Evolutionary conservation across 768 basidiomycete species (phyloP).

Genomic region (Auricularia sp.): DNA sequence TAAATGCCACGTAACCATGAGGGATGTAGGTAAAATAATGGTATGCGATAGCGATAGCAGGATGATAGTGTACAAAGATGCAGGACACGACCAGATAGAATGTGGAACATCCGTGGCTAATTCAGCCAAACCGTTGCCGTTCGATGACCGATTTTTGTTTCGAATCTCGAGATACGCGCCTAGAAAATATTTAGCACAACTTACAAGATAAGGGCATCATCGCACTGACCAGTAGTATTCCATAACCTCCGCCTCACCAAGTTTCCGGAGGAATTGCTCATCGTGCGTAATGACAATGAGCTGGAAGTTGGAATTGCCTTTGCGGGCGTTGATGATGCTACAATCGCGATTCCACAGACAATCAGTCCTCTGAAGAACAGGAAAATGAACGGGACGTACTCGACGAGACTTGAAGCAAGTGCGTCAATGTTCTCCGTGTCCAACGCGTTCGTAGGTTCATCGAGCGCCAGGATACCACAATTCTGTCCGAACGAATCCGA

Average conservation of each 20-base stretch:
- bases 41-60: neutral
- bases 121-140: slow-evolving; percentile 26
- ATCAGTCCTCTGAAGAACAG: neutral
- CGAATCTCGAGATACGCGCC: slow-evolving; percentile 67
- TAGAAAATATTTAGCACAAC: slow-evolving; percentile 20
- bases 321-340: slow-evolving; percentile 91
- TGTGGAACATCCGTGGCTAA: neutral
- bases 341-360: neutral
- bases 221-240: slow-evolving; percentile 79
- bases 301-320: slow-evolving; percentile 86
- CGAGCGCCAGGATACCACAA: slow-evolving; percentile 93
- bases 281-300: slow-evolving; percentile 96
- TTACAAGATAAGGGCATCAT: neutral
- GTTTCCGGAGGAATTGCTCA: slow-evolving; percentile 83
- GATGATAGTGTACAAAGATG: neutral
- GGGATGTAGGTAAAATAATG: too few relatives aligned
- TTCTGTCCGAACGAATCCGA: slow-evolving; percentile 97
- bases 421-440: slow-evolving; percentile 96
- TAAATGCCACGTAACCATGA: too few relatives aligned
- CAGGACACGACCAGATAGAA: neutral
- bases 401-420: slow-evolving; percentile 80
- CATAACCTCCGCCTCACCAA: slow-evolving; percentile 87
- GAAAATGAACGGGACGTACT: slow-evolving; percentile 42
- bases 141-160: slow-evolving; percentile 74
- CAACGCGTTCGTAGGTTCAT: slow-evolving; percentile 96